These are phyloP conservation scores for Leccinum pallidistipes DNA, from an alignment of 1,284 basidiomycete species.

Conservation along the genomic window DNA sequence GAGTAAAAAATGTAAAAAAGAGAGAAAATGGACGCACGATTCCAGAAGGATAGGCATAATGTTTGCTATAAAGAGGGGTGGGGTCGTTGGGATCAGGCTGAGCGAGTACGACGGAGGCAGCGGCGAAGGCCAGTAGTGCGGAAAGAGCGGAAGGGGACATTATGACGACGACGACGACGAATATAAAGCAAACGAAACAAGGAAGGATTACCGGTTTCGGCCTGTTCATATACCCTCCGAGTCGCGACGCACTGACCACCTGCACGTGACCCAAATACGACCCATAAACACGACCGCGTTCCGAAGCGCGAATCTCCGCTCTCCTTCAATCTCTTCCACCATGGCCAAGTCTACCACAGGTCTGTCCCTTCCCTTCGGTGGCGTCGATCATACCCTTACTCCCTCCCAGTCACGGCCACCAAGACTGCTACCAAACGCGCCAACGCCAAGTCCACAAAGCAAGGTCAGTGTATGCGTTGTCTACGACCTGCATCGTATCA, in stretches of 20 bases:
- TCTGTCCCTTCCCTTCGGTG: constrained; percentile 14
- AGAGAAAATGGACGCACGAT: constrained; percentile 41
- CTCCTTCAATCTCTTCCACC: constrained; percentile 9
- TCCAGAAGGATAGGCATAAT: constrained; percentile 48
- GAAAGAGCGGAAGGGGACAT: constrained; percentile 48
- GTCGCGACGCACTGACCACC: constrained; percentile 33
- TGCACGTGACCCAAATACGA: constrained; percentile 37
- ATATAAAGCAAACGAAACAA: not conserved
- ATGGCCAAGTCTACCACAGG: constrained; percentile 41
- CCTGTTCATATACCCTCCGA: constrained; percentile 20
- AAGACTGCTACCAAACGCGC: constrained; percentile 53
- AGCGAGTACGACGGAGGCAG: constrained; percentile 35
- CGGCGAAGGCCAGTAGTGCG: constrained; percentile 39
- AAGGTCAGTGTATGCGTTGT: constrained; percentile 21
- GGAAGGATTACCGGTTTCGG: not conserved
- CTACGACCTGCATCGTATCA: not conserved
- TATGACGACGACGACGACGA: not conserved
- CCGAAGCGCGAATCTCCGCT: constrained; percentile 5
- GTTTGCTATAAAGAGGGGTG: constrained; percentile 53
- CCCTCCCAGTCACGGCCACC: constrained; percentile 43
- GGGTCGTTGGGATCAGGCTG: constrained; percentile 38
- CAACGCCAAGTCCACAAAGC: constrained; percentile 41
- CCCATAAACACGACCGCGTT: constrained; percentile 15
- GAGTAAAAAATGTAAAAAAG: not conserved
- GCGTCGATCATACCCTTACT: not conserved